phyloP scores from a whole-genome alignment of 2,329 filamentous ascomycete genomes.

The Aphanoascus verrucosus region DNA sequence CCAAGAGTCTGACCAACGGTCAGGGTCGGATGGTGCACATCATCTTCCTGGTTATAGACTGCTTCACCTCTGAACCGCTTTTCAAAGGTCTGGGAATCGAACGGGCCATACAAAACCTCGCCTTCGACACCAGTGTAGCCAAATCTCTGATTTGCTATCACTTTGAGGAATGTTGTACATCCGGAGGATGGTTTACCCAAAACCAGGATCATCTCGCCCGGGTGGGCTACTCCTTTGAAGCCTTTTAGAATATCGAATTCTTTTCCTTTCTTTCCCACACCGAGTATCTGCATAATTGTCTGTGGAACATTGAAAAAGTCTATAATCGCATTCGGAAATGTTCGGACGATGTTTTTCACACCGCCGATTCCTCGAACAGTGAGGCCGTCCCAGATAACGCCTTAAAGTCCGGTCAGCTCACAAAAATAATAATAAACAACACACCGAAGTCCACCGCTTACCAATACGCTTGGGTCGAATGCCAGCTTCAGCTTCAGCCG shows the following conservation, averaged over 20 bases:
- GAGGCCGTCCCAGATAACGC: slow-evolving; percentile 66
- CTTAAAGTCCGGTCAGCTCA: slow-evolving; percentile 20
- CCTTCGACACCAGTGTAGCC: slow-evolving; percentile 58
- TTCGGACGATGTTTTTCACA: slow-evolving; percentile 59
- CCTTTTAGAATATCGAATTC: slow-evolving; percentile 64
- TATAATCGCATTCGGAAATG: slow-evolving; percentile 66
- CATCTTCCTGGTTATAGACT: slow-evolving; percentile 78
- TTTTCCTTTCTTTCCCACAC: slow-evolving; percentile 54
- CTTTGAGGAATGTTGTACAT: slow-evolving; percentile 77
- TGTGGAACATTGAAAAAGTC: slow-evolving; percentile 65
- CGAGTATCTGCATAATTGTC: slow-evolving; percentile 53
- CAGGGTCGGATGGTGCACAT: slow-evolving; percentile 72
- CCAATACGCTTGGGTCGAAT: slow-evolving; percentile 70
- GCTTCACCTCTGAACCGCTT: slow-evolving; percentile 68
- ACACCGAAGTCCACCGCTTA: slow-evolving; percentile 15
- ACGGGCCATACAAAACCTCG: slow-evolving; percentile 67
- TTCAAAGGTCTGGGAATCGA: slow-evolving; percentile 57
- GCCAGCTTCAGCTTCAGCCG: slow-evolving; percentile 62
- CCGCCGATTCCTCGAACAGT: slow-evolving; percentile 68
- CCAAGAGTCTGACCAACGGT: slow-evolving; percentile 79
- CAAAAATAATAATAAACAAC: background rate
- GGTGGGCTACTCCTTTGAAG: slow-evolving; percentile 53
- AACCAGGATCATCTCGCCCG: slow-evolving; percentile 82
- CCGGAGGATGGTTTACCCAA: slow-evolving; percentile 62
- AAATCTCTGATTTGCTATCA: slow-evolving; percentile 70